phyloP scores from a whole-genome alignment of 164 flowering plant species.

The Dillenia turbinata region DNA sequence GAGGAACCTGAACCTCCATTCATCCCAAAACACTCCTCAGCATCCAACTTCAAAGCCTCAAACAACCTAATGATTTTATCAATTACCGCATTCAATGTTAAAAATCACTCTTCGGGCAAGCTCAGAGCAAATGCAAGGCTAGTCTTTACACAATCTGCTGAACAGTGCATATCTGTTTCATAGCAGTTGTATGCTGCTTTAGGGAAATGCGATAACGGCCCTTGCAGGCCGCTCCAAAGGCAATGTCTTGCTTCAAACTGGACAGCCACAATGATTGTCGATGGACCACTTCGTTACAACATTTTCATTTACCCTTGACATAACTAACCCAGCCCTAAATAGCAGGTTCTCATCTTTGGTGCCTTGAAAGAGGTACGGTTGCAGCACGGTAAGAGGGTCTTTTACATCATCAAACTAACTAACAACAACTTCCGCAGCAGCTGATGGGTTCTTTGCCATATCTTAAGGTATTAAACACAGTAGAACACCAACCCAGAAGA shows the following conservation, averaged over 20 bases:
- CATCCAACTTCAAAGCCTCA: slow-evolving; percentile 28
- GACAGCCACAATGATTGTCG: slow-evolving; percentile 66
- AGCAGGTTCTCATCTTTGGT: slow-evolving; percentile 47
- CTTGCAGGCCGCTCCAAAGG: slow-evolving; percentile 42
- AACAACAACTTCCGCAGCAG: no score
- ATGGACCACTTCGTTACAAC: slow-evolving; percentile 80
- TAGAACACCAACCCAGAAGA: no score
- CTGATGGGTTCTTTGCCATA: no score
- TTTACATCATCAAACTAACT: slow-evolving; percentile 9
- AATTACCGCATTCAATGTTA: slow-evolving; percentile 32
- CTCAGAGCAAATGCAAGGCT: slow-evolving; percentile 52
- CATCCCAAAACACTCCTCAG: slow-evolving; percentile 25
- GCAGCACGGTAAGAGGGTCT: slow-evolving; percentile 62
- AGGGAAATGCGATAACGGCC: slow-evolving; percentile 68
- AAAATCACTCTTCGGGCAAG: slow-evolving; percentile 47
- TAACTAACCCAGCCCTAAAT: slow-evolving; percentile 53
- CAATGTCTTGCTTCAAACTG: slow-evolving; percentile 56
- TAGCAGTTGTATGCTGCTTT: slow-evolving; percentile 75
- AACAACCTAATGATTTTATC: slow-evolving; percentile 52
- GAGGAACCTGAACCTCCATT: slow-evolving; percentile 40
- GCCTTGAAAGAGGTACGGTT: slow-evolving; percentile 67
- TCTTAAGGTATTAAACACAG: no score
- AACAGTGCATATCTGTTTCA: slow-evolving; percentile 68
- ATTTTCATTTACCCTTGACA: slow-evolving; percentile 68
- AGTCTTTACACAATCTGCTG: slow-evolving; percentile 50